phyloP scores from a whole-genome alignment of 345 rosid genomes.

The Populus ilicifolia region DNA sequence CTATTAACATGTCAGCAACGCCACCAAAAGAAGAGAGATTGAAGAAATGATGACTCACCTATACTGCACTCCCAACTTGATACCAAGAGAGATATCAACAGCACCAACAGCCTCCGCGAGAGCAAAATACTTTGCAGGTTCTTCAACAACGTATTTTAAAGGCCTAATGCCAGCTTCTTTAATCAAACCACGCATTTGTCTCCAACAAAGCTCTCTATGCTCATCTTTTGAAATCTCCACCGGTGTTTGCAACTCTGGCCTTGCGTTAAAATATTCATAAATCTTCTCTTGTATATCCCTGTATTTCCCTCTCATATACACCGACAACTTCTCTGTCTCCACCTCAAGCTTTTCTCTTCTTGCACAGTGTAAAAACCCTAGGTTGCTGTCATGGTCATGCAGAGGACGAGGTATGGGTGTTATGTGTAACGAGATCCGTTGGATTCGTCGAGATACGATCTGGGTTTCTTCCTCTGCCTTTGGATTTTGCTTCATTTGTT shows the following conservation, averaged over 20 bases:
- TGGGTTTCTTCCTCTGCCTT: constrained; percentile 27
- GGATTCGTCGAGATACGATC: constrained; percentile 46
- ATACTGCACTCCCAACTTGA: constrained; percentile 93
- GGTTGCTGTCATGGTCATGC: neutral
- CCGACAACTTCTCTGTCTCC: constrained; percentile 39
- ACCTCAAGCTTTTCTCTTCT: constrained; percentile 51
- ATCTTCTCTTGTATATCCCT: constrained; percentile 75
- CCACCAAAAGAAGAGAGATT: neutral
- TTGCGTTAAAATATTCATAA: constrained; percentile 50
- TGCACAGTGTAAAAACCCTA: constrained; percentile 25
- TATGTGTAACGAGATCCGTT: constrained; percentile 53
- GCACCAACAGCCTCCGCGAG: constrained; percentile 80
- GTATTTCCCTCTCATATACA: constrained; percentile 70
- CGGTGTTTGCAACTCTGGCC: constrained; percentile 88
- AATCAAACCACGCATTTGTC: constrained; percentile 68
- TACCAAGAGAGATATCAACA: constrained; percentile 84
- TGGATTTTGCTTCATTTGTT: constrained; percentile 8
- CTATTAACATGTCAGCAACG: neutral
- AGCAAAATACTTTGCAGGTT: constrained; percentile 81
- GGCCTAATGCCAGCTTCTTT: constrained; percentile 80
- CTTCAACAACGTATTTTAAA: constrained; percentile 57
- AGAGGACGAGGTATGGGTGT: constrained; percentile 19
- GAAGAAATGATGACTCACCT: constrained; percentile 41
- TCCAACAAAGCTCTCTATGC: constrained; percentile 83
- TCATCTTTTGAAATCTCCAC: constrained; percentile 76